Percentiles rank a stretch among this genome's conserved stretches.
Evolutionary conservation across 78 protist species (phyloP).

Genomic region (Emiliania huxleyi): DNA sequence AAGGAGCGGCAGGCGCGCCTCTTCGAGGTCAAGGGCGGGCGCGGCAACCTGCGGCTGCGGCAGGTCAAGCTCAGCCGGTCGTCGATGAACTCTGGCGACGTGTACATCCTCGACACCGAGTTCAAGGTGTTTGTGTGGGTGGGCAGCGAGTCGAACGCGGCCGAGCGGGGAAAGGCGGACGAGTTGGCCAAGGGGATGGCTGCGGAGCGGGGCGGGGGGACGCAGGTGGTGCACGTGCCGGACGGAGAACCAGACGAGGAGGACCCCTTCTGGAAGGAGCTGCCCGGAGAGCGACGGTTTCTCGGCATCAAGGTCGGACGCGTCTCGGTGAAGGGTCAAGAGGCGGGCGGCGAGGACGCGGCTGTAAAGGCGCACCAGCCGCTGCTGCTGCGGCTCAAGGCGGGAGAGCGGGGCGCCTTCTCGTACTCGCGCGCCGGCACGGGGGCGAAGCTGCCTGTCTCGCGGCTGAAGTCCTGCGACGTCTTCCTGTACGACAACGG

Average conservation of each 20-base stretch:
- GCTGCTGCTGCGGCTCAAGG: neutral
- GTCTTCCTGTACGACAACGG: conserved; percentile 63
- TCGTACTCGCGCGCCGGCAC: neutral
- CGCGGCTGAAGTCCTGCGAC: conserved; percentile 51
- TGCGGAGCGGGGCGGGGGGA: conserved; percentile 53
- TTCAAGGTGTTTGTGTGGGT: conserved; percentile 12
- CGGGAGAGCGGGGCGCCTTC: neutral
- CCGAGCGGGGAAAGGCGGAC: conserved; percentile 55
- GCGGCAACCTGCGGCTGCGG: conserved; percentile 29
- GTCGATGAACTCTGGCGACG: conserved; percentile 71
- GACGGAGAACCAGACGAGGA: conserved; percentile 37
- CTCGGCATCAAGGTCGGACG: neutral
- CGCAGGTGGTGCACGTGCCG: neutral
- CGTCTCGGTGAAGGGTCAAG: neutral
- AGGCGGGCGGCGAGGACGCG: neutral
- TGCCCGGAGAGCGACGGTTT: conserved; percentile 3
- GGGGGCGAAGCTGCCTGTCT: neutral
- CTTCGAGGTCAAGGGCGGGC: conserved; percentile 64
- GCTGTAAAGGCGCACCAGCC: neutral
- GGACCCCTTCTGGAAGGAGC: conserved; percentile 41
- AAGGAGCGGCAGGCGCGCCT: conserved; percentile 35
- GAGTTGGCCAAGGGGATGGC: conserved; percentile 36
- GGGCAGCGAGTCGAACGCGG: neutral
- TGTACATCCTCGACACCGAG: conserved; percentile 58
- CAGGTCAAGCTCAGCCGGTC: neutral